Evolutionary conservation across 1,284 basidiomycete species (phyloP).

Genomic region (Singerocomus inundabilis): DNA sequence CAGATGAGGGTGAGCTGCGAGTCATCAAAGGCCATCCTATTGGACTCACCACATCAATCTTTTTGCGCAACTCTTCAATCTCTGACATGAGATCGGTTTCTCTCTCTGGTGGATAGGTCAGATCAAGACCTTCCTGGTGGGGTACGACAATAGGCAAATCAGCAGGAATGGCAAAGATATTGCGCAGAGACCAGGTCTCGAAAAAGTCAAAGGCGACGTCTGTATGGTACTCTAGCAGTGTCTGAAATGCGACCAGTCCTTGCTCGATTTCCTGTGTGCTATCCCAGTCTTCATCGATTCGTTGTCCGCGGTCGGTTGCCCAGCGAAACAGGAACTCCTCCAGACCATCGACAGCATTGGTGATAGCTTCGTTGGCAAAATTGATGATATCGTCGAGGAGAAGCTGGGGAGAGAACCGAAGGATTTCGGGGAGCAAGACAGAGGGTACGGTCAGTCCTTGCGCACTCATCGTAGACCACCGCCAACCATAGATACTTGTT

Average conservation of each 20-base stretch:
- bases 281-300: slow-evolving; percentile 47
- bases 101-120: slow-evolving; percentile 46
- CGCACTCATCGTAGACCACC: slow-evolving; percentile 25
- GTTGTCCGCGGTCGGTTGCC: slow-evolving; percentile 54
- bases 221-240: slow-evolving; percentile 72
- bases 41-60: slow-evolving; percentile 58
- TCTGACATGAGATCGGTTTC: slow-evolving; percentile 62
- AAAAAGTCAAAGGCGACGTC: slow-evolving; percentile 81
- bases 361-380: slow-evolving; percentile 64
- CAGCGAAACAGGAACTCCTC: slow-evolving; percentile 70
- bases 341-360: slow-evolving; percentile 70
- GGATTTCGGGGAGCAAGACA: slow-evolving; percentile 59
- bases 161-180: slow-evolving; percentile 68
- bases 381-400: slow-evolving; percentile 69
- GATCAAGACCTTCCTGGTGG: slow-evolving; percentile 60
- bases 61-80: slow-evolving; percentile 53
- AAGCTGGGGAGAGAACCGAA: slow-evolving; percentile 66
- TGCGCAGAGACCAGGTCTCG: slow-evolving; percentile 74
- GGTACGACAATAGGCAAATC: slow-evolving; percentile 67
- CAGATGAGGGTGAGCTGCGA: slow-evolving; percentile 3
- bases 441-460: slow-evolving; percentile 40
- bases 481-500: slow-evolving; percentile 2
- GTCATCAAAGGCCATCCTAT: background rate
- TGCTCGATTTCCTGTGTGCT: slow-evolving; percentile 68
- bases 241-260: slow-evolving; percentile 74